Base-by-base conservation (phyloP, 1,284 basidiomycete genomes). In the Stereum hirsutum region DNA sequence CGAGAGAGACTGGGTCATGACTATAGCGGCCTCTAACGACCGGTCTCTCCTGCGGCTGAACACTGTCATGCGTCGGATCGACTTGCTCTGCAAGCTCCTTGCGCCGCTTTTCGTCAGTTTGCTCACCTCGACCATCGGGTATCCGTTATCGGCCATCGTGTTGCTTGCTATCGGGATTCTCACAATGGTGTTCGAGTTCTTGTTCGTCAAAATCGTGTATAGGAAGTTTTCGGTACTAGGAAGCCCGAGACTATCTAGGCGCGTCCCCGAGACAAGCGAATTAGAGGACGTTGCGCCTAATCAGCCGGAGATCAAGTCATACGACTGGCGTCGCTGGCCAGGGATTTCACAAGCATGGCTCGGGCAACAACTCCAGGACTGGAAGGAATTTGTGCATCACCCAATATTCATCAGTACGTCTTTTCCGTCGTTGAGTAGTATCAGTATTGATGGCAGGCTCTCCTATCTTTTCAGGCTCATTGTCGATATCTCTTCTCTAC, bases 1-100 rank as follows among this genome's bases (percentile, higher is more conserved):
- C n/a, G 74, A 78, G 54, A 57, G 74, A n/a, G 75, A 77, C 46
- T 78, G 75, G 74, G 68, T 70, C 0, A 68, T 66, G 0, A 54
- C 61, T 36, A 70, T 75, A 45, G 64, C 67, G 0, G 53, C 61
- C 6, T 53, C 54, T 34, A 54, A 57, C 41, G 54, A 65, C 45
- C 45, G 44, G 1, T 52, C 49, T 14, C 56, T 67, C 20, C 60
- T 60, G 2, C 57, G 48, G 17, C 47, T 69, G 14, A 69, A 69
- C 48, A 63, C 62, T 2, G 61, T 58, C 45, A 59, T 75, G 42
- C 63, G 75, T 4, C 66, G 72, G 7, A 74, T 76, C 39, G 72
- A 78, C 50, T 60, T 79, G 2, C 54, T 74, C 11, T 73, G 68
- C 51, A 75, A 79, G 51, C 66, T 79, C 4, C 48, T 71, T 4